Evolutionary conservation across 768 basidiomycete species (phyloP).

Genomic region (Suillus subluteus): DNA sequence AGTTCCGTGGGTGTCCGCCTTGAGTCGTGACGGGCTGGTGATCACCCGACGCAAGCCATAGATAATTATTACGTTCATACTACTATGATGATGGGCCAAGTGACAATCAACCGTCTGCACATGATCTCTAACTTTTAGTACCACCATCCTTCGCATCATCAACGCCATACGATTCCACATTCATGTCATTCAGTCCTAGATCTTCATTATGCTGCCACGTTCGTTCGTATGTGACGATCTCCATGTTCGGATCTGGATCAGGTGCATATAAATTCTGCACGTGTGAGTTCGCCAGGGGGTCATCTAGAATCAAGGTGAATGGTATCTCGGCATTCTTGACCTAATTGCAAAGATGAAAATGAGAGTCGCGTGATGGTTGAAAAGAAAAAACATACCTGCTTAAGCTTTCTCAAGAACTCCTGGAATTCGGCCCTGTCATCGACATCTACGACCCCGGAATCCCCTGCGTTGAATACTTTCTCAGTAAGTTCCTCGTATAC

Average conservation of each 20-base stretch:
- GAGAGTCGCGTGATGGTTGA: neutral
- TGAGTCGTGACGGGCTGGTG: neutral
- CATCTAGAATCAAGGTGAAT: constrained; percentile 94
- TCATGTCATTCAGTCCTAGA: constrained; percentile 89
- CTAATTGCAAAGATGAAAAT: constrained; percentile 38
- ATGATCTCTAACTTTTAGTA: constrained; percentile 7
- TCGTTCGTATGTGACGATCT: constrained; percentile 79
- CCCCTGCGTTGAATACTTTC: constrained; percentile 81
- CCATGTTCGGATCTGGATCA: constrained; percentile 95
- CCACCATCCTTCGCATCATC: constrained; percentile 15
- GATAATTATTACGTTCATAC: neutral
- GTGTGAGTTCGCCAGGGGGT: constrained; percentile 94
- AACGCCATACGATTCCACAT: constrained; percentile 55
- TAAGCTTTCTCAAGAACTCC: constrained; percentile 74
- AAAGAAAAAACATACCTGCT: constrained; percentile 53
- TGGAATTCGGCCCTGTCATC: constrained; percentile 66
- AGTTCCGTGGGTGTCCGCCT: neutral
- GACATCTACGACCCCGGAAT: constrained; percentile 47
- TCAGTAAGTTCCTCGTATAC: constrained; percentile 93
- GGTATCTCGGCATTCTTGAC: constrained; percentile 77
- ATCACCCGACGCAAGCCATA: neutral
- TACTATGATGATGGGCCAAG: neutral
- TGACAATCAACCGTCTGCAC: neutral
- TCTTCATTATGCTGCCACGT: constrained; percentile 93
- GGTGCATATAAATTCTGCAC: constrained; percentile 97